Evolutionary conservation across 345 rosid genomes (phyloP).

Genomic region (Camelina sativa): DNA sequence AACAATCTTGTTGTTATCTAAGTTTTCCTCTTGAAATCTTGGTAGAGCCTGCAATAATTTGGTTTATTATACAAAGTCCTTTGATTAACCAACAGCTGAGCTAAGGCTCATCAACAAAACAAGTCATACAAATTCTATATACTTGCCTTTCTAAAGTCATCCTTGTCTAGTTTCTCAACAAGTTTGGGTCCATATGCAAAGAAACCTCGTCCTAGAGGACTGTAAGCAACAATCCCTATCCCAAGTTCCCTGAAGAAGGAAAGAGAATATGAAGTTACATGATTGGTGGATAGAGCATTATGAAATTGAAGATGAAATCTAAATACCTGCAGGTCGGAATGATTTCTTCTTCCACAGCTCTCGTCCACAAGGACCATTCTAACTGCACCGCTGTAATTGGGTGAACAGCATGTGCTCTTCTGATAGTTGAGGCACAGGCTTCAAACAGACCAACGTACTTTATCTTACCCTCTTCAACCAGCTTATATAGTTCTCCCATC

Average conservation of each 20-base stretch:
- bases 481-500: conserved; percentile 67
- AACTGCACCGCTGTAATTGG: conserved; percentile 67
- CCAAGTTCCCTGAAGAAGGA: conserved; percentile 64
- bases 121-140: not conserved
- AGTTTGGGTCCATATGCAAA: conserved; percentile 58
- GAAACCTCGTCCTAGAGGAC: conserved; percentile 76
- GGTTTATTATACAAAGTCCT: not conserved
- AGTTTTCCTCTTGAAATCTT: conserved; percentile 63
- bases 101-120: not conserved
- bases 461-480: conserved; percentile 72
- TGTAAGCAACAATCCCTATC: conserved; percentile 71
- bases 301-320: not conserved
- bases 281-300: not conserved
- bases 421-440: conserved; percentile 73
- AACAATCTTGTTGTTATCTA: conserved; percentile 51
- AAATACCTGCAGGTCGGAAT: conserved; percentile 42
- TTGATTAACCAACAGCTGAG: not conserved
- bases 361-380: conserved; percentile 77
- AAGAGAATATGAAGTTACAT: not conserved
- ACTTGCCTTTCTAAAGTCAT: conserved; percentile 54
- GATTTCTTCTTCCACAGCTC: conserved; percentile 71
- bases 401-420: conserved; percentile 78
- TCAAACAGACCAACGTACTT: conserved; percentile 69
- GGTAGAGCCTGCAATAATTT: conserved; percentile 45
- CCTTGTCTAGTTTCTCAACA: conserved; percentile 42